Evolutionary conservation across 2,329 filamentous ascomycete genomes (phyloP), one percentile per base, ranked within the genome.

Genomic region (Fusarium floridanum): DNA sequence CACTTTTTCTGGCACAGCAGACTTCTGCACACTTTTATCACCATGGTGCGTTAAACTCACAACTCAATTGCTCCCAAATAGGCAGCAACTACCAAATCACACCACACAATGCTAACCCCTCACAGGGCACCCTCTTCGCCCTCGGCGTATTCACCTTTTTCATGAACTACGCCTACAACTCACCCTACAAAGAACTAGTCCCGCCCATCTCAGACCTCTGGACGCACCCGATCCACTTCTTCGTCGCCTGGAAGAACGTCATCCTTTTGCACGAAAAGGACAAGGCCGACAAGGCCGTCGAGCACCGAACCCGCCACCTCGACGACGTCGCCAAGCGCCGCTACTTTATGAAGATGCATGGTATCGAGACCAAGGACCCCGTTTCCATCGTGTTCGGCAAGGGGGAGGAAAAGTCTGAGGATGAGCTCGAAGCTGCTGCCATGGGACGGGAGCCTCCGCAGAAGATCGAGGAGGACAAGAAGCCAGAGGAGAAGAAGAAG

Each of bases 281-380:
- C 82, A 90, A 90, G 74, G 92, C 91, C 34, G 86, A 89, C 73
- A 85, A 91, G 80, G 93, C 93, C 32, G 87, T 89, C 62, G 94
- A 95, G 83, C 91, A 91, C 84, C 90, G 95, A 65, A 90, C 91
- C 79, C 89, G 89, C 80, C 91, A 91, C 76, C 88, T 95, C 66
- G 95, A 98, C 76, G 97, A 99, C 84, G 92, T 97, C 32, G 90
- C 92, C 82, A 98, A 98, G 90, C 89, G 96, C 78, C 90, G 90
- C 71, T 91, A 94, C 83, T 99, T 95, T 84, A 91, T 95, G 79
- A 92, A 94, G 83, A 94, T 93, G 70, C 95, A 98, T 86, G 95
- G 95, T 11, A 83, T 97, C 79, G 92, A 95, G 82, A 86, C 89
- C 77, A 87, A 88, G 78, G 85, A 89, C 61, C 87, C 87, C 36